A percentile compares a stretch with the other conserved stretches of the same genome.
Evolutionary conservation across 306 rosid species (phyloP).

Genomic region (Macrotyloma uniflorum): DNA sequence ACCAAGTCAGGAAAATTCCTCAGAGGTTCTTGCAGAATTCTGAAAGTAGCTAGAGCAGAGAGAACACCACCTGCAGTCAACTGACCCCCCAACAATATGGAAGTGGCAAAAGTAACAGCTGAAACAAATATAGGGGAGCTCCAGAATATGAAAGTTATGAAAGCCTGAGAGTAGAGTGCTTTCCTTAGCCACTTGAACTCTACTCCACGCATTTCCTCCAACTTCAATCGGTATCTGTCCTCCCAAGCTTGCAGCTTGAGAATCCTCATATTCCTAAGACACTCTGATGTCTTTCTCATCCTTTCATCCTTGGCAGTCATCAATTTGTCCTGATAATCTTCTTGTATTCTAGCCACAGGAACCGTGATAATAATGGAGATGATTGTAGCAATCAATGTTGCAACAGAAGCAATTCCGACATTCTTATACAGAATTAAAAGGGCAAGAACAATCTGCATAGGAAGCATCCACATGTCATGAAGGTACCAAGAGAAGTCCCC

Average conservation of each 20-base stretch:
- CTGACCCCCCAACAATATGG: slow-evolving; percentile 71
- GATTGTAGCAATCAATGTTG: slow-evolving; percentile 79
- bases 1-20: slow-evolving; percentile 93
- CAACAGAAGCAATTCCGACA: slow-evolving; percentile 81
- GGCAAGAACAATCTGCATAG: slow-evolving; percentile 81
- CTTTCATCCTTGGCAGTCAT: slow-evolving; percentile 94
- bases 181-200: slow-evolving; percentile 82
- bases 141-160: slow-evolving; percentile 87
- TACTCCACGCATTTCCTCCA: slow-evolving; percentile 86
- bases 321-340: slow-evolving; percentile 77
- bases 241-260: slow-evolving; percentile 96
- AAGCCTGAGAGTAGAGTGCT: slow-evolving; percentile 90
- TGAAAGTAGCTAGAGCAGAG: slow-evolving; percentile 91
- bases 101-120: slow-evolving; percentile 79
- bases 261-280: slow-evolving; percentile 83
- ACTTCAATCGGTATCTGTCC: slow-evolving; percentile 57
- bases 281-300: slow-evolving; percentile 89
- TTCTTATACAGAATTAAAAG: slow-evolving; percentile 83
- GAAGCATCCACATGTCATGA: slow-evolving; percentile 94
- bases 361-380: slow-evolving; percentile 76
- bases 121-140: slow-evolving; percentile 94
- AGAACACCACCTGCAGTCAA: slow-evolving; percentile 91
- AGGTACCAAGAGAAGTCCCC: slow-evolving; percentile 95
- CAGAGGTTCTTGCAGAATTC: slow-evolving; percentile 95
- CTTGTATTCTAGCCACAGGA: slow-evolving; percentile 83